Evolutionary conservation across 164 flowering plant species (phyloP).

Genomic region (Umbilicus rupestris): DNA sequence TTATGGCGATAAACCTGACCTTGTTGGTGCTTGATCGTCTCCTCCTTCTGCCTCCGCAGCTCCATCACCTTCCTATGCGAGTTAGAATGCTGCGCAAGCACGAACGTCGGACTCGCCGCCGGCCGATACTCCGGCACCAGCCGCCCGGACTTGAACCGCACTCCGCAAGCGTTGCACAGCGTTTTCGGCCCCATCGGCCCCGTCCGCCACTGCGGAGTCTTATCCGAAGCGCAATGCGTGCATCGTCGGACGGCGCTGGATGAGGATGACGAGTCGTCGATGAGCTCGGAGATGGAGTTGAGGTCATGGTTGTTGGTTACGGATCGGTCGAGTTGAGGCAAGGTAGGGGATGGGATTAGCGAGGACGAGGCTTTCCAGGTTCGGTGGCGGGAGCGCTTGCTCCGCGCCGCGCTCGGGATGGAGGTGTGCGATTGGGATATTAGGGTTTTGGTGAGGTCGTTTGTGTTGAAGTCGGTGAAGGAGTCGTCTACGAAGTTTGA

Average conservation of each 20-base stretch:
- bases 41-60: conserved; percentile 52
- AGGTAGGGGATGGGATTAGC: not conserved
- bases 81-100: conserved; percentile 51
- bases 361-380: not conserved
- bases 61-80: conserved; percentile 63
- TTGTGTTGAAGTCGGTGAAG: conserved; percentile 21
- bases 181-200: conserved; percentile 64
- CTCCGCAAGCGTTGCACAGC: conserved; percentile 58
- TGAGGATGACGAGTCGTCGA: conserved; percentile 9
- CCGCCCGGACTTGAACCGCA: conserved; percentile 56
- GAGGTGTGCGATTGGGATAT: conserved; percentile 18
- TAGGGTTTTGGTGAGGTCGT: conserved; percentile 13
- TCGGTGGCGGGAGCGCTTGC: conserved; percentile 25
- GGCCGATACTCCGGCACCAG: conserved; percentile 56
- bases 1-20: conserved; percentile 15
- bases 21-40: conserved; percentile 15
- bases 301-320: not conserved
- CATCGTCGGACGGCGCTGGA: conserved; percentile 25
- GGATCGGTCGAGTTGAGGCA: too few species aligned
- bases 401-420: conserved; percentile 18
- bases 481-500: conserved; percentile 59
- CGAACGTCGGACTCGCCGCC: too few species aligned
- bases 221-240: conserved; percentile 62
- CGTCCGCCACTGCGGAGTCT: conserved; percentile 62
- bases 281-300: not conserved